Evolutionary conservation across 768 basidiomycete species (phyloP).

Genomic region (Pholiota molesta): DNA sequence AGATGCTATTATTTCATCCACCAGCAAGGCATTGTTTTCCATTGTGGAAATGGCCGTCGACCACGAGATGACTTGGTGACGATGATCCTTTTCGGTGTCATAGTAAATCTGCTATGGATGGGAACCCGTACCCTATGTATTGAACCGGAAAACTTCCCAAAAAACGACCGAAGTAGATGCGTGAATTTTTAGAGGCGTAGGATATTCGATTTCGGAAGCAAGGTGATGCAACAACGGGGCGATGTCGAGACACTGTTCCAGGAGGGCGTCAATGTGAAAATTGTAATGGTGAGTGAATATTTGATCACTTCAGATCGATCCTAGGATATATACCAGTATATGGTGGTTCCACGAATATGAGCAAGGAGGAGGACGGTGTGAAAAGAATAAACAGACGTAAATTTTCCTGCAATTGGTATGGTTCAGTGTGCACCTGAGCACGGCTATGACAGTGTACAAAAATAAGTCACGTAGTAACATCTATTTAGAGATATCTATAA

Average conservation of each 20-base stretch:
- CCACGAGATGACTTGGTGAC: constrained; percentile 1
- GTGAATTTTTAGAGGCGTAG: constrained; percentile 3
- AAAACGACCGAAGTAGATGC: constrained; percentile 23
- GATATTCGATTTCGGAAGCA: not conserved
- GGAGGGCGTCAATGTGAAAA: not conserved
- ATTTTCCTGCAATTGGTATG: not conserved
- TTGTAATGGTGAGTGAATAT: not conserved
- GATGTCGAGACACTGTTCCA: not conserved
- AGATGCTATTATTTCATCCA: constrained; percentile 4
- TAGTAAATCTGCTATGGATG: constrained; percentile 1
- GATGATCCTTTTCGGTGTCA: not conserved
- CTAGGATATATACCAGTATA: not conserved
- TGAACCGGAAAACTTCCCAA: constrained; percentile 23
- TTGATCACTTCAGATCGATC: not conserved
- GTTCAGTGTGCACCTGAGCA: not conserved
- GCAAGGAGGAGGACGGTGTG: not conserved
- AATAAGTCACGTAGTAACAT: not conserved
- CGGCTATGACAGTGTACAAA: not conserved
- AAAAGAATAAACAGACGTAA: not conserved
- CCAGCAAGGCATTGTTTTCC: constrained; percentile 5
- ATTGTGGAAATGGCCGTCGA: constrained; percentile 8
- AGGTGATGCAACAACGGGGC: not conserved
- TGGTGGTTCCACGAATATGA: not conserved
- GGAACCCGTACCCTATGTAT: not conserved
- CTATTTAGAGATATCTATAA: not conserved